Percentiles rank a stretch among this genome's conserved stretches.
phyloP scores from a whole-genome alignment of 495 filamentous ascomycete species.

The Hamigera avellanea region DNA sequence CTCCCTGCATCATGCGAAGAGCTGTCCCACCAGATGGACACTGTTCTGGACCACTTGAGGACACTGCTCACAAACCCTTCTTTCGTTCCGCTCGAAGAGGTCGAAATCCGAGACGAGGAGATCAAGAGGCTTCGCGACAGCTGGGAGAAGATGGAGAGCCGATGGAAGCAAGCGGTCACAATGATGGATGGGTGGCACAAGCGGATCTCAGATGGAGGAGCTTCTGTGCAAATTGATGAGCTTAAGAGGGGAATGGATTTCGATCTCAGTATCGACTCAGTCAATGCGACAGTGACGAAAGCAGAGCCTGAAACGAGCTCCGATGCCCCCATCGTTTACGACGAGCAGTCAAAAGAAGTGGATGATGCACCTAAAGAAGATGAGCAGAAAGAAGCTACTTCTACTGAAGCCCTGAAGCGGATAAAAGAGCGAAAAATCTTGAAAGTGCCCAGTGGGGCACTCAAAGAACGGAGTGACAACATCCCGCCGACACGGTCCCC shows the following conservation, averaged over 20 bases:
- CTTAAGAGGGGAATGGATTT: conserved; percentile 63
- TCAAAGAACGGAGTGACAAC: conserved; percentile 36
- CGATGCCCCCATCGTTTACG: conserved; percentile 34
- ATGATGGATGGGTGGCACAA: conserved; percentile 92
- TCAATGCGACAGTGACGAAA: conserved; percentile 27
- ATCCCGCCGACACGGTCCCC: conserved; percentile 18
- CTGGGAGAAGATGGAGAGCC: conserved; percentile 81
- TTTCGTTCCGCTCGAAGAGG: conserved; percentile 92
- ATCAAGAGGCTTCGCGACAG: conserved; percentile 69
- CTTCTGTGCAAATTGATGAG: conserved; percentile 74
- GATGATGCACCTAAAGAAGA: conserved; percentile 35
- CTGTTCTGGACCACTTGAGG: conserved; percentile 65
- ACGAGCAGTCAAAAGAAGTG: conserved; percentile 38
- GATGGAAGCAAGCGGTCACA: conserved; percentile 80
- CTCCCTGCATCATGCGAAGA: conserved; percentile 54
- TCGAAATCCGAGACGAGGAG: conserved; percentile 81
- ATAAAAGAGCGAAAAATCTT: conserved; percentile 11
- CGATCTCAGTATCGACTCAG: conserved; percentile 44
- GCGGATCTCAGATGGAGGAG: conserved; percentile 66
- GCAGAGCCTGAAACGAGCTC: conserved; percentile 30
- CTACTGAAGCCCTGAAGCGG: neutral
- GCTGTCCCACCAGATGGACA: conserved; percentile 59
- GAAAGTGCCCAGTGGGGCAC: conserved; percentile 19
- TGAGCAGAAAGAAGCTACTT: conserved; percentile 18
- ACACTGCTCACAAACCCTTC: conserved; percentile 85